Percentiles rank a stretch among this genome's conserved stretches.
These are phyloP conservation scores for Tricholoma furcatifolium DNA, from an alignment of 768 basidiomycete genomes.

Conservation along the genomic window DNA sequence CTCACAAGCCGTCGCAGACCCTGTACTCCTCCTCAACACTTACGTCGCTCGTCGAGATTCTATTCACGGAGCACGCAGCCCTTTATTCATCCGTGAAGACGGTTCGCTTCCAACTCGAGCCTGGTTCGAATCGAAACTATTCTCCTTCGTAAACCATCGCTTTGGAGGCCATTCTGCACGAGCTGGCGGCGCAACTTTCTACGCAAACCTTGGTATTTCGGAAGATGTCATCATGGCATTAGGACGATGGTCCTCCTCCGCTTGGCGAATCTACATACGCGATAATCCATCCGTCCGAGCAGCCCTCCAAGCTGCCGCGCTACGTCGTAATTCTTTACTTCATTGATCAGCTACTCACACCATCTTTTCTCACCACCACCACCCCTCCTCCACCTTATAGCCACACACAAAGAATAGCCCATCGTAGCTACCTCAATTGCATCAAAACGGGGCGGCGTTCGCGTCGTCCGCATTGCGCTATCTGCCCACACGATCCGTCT, in stretches of 20 bases:
- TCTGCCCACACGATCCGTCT: no score
- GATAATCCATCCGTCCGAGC: no score
- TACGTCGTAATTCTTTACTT: neutral
- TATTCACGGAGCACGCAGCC: slow-evolving; percentile 4
- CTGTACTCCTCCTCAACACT: slow-evolving; percentile 7
- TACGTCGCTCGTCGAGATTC: slow-evolving; percentile 15
- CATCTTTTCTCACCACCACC: no score
- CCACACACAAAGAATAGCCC: no score
- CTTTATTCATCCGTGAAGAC: neutral
- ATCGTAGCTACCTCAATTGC: no score
- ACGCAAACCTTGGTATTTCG: neutral
- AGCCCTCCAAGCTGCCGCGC: no score
- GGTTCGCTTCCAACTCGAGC: neutral
- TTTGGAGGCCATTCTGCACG: neutral
- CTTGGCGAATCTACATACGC: no score
- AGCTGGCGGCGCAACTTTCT: neutral
- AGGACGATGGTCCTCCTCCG: no score
- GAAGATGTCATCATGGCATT: neutral
- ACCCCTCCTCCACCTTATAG: no score
- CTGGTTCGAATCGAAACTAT: neutral
- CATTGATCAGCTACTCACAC: no score
- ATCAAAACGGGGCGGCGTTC: no score
- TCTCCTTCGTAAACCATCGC: neutral
- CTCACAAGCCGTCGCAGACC: slow-evolving; percentile 15
- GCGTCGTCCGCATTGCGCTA: no score